phyloP scores from a whole-genome alignment of 805 yeast genomes.

The Ogataea philodendri region DNA sequence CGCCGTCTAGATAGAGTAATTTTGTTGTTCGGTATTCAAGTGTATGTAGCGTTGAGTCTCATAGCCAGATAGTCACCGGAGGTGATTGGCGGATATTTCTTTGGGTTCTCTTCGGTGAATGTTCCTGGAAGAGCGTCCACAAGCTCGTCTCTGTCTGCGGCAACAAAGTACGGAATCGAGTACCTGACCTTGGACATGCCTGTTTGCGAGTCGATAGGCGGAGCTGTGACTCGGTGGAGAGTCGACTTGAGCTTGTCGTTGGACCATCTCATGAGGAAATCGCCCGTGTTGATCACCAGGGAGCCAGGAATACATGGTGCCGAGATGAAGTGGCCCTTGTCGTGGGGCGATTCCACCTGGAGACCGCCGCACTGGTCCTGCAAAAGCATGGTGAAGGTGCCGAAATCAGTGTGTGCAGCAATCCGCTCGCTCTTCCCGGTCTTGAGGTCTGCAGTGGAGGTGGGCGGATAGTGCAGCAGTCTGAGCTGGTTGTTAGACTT shows the following conservation, averaged over 20 bases:
- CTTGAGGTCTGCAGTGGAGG: conserved; percentile 29
- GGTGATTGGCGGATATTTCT: conserved; percentile 24
- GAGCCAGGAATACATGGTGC: conserved; percentile 34
- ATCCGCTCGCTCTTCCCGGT: conserved; percentile 34
- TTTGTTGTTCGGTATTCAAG: background rate
- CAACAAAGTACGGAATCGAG: conserved; percentile 32
- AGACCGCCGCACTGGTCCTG: conserved; percentile 39
- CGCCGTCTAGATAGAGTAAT: conserved; percentile 6
- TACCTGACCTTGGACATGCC: conserved; percentile 24
- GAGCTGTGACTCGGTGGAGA: conserved; percentile 39
- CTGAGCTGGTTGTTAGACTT: conserved; percentile 33
- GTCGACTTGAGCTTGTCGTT: conserved; percentile 39
- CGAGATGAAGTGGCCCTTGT: conserved; percentile 31
- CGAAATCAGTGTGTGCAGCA: conserved; percentile 42
- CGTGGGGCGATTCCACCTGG: conserved; percentile 34
- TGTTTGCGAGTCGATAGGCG: conserved; percentile 21
- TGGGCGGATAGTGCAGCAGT: conserved; percentile 34
- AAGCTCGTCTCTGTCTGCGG: conserved; percentile 20
- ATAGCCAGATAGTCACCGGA: conserved; percentile 24
- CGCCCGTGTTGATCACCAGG: conserved; percentile 40
- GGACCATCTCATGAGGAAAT: conserved; percentile 38
- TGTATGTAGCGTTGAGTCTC: conserved; percentile 25
- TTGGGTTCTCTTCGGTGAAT: conserved; percentile 13
- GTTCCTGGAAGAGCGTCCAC: conserved; percentile 26
- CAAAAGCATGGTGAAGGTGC: conserved; percentile 35